Base-by-base conservation (phyloP, 352 stramenopile species). In the Globisporangium mamillatum region DNA sequence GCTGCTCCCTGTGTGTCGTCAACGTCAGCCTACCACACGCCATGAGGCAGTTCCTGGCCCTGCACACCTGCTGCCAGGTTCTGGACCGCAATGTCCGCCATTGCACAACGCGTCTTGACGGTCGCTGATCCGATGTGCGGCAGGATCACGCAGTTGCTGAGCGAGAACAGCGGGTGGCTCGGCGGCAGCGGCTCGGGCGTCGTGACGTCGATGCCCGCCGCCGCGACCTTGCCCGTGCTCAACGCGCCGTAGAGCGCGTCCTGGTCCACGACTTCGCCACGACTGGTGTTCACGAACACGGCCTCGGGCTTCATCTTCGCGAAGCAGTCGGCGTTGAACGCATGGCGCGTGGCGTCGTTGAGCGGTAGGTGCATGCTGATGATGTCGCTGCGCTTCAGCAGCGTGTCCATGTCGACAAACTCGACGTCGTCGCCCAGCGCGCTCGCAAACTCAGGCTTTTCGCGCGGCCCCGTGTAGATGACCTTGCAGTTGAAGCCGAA, bases 281-380 rank as follows among this genome's bases (percentile, higher is more conserved):
- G 81, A 46, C 89, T 90, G 66, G 95, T 97, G 73, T 98, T 98
- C 48, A 98, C 88, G 48, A 98, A 78, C 60, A 97, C 87, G n/a
- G 91, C 88, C 36, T 75, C 76, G 12, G 76, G 61, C 68, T 96
- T 93, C 86, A 98, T 96, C n/a, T 84, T 58, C 9, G 75, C 68
- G 27, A 98, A 82, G 25, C 86, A 77, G 3, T 84, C 82, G 1
- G 82, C 75, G 41, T 89, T 84, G 41, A 98, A 92, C 48, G 91
- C 74, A 29, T 84, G 60, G 3, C 78, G 76, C 12, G 90, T 98
- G 20, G 77, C 55, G 44, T 89, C 74, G 0, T 72, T 97, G 52
- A 98, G 74, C 16, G 92, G 83, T 65, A 88, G 80, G 68, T 98
- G 84, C 9, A 97, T 81, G 48, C 93, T 89, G 8, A 98, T 78